A percentile compares a stretch with the other conserved stretches of the same genome.
Evolutionary conservation across 768 basidiomycete genomes (phyloP).

Genomic region (Pisolithus orientalis): DNA sequence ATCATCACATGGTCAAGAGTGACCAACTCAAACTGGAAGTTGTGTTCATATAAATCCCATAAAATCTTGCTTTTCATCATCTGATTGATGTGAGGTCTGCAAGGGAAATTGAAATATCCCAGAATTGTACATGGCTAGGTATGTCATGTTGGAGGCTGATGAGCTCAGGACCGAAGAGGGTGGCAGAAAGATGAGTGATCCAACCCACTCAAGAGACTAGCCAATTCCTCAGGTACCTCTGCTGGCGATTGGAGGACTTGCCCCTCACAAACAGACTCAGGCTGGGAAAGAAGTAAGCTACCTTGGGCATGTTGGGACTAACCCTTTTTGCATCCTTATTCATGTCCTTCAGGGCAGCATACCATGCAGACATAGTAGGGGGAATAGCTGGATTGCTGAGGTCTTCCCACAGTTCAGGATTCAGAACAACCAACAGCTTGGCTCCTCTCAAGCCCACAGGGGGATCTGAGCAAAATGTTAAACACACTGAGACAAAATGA

Average conservation of each 20-base stretch:
- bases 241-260: neutral
- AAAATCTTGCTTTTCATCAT: conserved; percentile 3
- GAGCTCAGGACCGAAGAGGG: neutral
- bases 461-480: too few species aligned
- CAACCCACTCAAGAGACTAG: neutral
- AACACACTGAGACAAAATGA: too few species aligned
- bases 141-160: neutral
- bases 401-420: too few species aligned
- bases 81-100: neutral
- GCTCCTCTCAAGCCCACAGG: too few species aligned
- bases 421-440: too few species aligned
- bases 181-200: neutral
- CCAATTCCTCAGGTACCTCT: neutral
- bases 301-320: neutral
- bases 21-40: conserved; percentile 13
- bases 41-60: conserved; percentile 14
- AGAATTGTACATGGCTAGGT: neutral
- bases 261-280: neutral
- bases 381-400: neutral
- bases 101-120: neutral
- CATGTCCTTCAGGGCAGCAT: neutral
- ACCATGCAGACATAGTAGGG: neutral
- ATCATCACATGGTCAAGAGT: conserved; percentile 5
- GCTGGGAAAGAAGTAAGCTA: neutral
- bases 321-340: neutral